phyloP scores from a whole-genome alignment of 1,139 yeast species.

The Pichia sp. region DNA sequence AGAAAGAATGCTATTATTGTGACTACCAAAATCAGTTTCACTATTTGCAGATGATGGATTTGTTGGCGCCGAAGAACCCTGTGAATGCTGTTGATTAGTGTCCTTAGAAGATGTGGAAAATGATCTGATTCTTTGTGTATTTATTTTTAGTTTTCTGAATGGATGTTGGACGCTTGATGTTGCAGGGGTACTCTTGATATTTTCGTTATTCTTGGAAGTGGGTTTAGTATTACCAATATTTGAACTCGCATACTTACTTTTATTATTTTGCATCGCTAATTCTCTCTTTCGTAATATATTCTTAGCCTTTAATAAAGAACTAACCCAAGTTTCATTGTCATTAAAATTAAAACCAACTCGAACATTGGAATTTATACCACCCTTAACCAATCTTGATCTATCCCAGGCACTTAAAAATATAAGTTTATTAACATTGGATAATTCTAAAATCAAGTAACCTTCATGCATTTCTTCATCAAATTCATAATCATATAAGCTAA shows the following conservation, averaged over 20 bases:
- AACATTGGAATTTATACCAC: slow-evolving; percentile 32
- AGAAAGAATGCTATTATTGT: neutral
- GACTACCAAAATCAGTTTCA: neutral
- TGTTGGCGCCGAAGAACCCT: neutral
- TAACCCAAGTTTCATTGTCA: slow-evolving; percentile 39
- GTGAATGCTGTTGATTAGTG: neutral
- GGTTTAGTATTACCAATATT: neutral
- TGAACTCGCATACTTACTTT: neutral
- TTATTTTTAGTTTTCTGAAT: slow-evolving; percentile 9
- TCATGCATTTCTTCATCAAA: slow-evolving; percentile 48
- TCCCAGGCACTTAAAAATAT: slow-evolving; percentile 43
- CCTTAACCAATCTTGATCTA: slow-evolving; percentile 31
- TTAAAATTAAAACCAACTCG: slow-evolving; percentile 35
- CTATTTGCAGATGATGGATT: neutral
- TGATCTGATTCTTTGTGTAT: slow-evolving; percentile 9
- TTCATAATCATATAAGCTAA: slow-evolving; percentile 75
- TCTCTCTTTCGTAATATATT: slow-evolving; percentile 29
- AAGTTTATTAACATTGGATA: slow-evolving; percentile 52
- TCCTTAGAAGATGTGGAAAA: slow-evolving; percentile 4
- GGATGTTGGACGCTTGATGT: slow-evolving; percentile 7
- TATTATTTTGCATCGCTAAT: neutral
- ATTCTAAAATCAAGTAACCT: slow-evolving; percentile 62
- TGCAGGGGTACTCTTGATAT: neutral
- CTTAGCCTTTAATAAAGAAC: slow-evolving; percentile 42
- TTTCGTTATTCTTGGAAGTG: neutral